A percentile compares a stretch with the other conserved stretches of the same genome.
phyloP scores from a whole-genome alignment of 108 stramenopile species.

The Nitzschia sp. region DNA sequence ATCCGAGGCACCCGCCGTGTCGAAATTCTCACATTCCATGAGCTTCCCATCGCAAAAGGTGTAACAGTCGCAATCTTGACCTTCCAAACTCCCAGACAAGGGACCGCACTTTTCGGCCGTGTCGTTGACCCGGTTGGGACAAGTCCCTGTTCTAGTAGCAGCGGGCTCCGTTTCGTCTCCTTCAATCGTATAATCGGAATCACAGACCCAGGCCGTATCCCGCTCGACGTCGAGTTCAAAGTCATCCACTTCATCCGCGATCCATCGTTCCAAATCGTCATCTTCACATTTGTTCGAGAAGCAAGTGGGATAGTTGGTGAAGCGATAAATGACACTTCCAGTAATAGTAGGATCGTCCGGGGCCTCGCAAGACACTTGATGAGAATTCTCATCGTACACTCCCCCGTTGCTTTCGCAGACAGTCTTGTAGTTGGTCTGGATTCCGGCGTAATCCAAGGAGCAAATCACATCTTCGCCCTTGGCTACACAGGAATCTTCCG shows the following conservation, averaged over 20 bases:
- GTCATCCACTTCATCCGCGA: neutral
- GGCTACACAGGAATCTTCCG: neutral
- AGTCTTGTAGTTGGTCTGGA: neutral
- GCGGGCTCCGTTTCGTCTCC: neutral
- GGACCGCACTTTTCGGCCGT: neutral
- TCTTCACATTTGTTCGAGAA: neutral
- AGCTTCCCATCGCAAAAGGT: neutral
- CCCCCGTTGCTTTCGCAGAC: neutral
- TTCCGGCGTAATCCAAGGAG: neutral
- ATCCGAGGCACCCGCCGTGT: neutral
- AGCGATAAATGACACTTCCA: neutral
- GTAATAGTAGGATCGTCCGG: neutral
- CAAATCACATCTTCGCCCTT: neutral
- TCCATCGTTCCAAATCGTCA: neutral
- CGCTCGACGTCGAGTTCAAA: neutral
- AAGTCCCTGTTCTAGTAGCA: neutral
- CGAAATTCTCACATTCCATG: neutral
- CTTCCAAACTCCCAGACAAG: neutral
- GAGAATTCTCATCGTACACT: neutral
- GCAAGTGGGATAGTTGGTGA: constrained; percentile 1
- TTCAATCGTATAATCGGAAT: neutral
- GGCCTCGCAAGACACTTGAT: neutral
- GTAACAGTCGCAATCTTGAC: neutral
- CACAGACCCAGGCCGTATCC: neutral
- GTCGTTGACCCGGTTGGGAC: neutral